Conservation (phyloP, 139 green algal species). For the Micractinium conductrix region DNA sequence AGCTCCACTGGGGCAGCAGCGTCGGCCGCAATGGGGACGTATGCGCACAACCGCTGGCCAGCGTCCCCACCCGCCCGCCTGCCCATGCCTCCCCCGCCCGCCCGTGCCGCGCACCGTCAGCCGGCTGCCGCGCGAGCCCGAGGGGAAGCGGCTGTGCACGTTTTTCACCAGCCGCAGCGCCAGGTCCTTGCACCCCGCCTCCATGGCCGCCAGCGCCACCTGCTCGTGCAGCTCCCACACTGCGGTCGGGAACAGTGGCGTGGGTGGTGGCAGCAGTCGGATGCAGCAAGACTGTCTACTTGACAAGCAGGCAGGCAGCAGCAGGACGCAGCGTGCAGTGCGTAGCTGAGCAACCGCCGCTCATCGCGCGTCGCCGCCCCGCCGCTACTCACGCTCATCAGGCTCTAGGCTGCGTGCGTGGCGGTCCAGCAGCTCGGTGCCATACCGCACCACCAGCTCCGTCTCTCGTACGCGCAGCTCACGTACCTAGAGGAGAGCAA, state of each 20-base stretch:
- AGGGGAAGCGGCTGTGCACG: slow-evolving; percentile 71
- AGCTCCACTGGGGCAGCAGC: too few species aligned
- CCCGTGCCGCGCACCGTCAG: slow-evolving; percentile 67
- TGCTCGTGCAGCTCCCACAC: slow-evolving; percentile 89
- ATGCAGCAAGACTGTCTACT: background rate
- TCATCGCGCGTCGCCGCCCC: background rate
- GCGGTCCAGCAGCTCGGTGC: slow-evolving; percentile 59
- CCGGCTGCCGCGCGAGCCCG: slow-evolving; percentile 64
- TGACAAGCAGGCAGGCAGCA: too few species aligned
- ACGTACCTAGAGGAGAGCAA: background rate
- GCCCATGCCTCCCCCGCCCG: too few species aligned
- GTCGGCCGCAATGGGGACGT: too few species aligned
- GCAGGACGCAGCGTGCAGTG: too few species aligned
- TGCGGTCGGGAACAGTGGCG: slow-evolving; percentile 35
- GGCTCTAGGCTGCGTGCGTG: slow-evolving; percentile 36
- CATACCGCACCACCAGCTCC: slow-evolving; percentile 64
- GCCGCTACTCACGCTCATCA: slow-evolving; percentile 45
- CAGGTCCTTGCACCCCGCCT: slow-evolving; percentile 55
- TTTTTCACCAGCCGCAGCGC: slow-evolving; percentile 67
- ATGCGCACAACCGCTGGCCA: too few species aligned
- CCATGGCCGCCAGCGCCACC: slow-evolving; percentile 75
- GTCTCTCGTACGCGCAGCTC: slow-evolving; percentile 65
- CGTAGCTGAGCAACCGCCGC: too few species aligned
- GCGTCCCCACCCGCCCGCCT: too few species aligned
- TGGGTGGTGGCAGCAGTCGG: background rate